Conservation (phyloP, 192 early-diverging fungal species). For the Cetraspora pellucida region DNA sequence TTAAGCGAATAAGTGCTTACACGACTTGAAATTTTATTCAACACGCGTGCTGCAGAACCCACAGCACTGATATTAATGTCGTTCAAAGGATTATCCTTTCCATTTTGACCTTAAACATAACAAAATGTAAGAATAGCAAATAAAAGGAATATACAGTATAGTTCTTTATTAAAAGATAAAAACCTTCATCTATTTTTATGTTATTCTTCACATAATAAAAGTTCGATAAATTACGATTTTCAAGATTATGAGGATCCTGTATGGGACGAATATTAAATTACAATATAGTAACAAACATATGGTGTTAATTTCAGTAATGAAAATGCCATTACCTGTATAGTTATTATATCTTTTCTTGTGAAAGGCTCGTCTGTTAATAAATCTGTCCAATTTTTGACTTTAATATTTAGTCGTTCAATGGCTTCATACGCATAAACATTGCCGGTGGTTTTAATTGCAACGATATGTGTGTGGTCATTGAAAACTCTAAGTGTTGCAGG, state of each 20-base stretch:
- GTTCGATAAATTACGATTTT: constrained; percentile 64
- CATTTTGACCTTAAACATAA: background rate
- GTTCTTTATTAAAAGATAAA: constrained; percentile 19
- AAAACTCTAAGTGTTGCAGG: constrained; percentile 92
- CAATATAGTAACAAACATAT: background rate
- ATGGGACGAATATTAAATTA: constrained; percentile 18
- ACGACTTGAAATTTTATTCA: constrained; percentile 53
- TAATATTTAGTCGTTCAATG: constrained; percentile 83
- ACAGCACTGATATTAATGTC: constrained; percentile 63
- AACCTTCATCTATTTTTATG: constrained; percentile 56
- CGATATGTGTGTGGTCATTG: constrained; percentile 82
- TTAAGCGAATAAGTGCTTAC: constrained; percentile 19
- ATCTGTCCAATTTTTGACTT: constrained; percentile 84
- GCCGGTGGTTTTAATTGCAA: constrained; percentile 80
- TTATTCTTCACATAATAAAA: constrained; percentile 79
- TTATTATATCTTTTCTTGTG: constrained; percentile 84
- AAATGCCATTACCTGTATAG: constrained; percentile 63
- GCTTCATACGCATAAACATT: constrained; percentile 89
- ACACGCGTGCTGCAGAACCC: constrained; percentile 58
- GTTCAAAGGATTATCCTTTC: constrained; percentile 47
- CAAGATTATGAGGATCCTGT: constrained; percentile 80
- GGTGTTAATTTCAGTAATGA: background rate
- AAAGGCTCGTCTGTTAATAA: constrained; percentile 87
- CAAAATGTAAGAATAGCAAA: background rate
- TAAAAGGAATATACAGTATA: background rate